Base-by-base conservation (phyloP, 441 rosid species). In the Populus hybrid region DNA sequence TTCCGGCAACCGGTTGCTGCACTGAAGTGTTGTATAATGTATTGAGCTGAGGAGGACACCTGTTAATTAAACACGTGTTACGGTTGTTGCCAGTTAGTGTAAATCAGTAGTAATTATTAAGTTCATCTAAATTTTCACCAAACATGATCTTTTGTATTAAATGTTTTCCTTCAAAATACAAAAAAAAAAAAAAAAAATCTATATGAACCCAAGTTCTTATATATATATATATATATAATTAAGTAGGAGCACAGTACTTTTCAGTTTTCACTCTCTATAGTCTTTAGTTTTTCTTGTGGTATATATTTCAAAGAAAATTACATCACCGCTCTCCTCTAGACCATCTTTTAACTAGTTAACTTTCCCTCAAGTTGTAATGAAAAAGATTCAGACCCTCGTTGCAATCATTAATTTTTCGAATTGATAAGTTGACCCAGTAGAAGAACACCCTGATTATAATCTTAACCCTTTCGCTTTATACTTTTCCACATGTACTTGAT, bases 1-100 rank as follows among this genome's bases (percentile, higher is more conserved):
- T 92, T 93, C 84, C 91, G 85, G 88, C 98, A 92, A n/a, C 99
- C 96, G 12, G 99, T 90, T 35, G 99, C 99, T 20, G 99, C 99
- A 18, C 85, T 84, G 34, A 93, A 95, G 78, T 95, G 99, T 59
- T 93, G 96, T 46, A 95, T 84, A 36, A 95, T 95, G 87, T 95
- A 95, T 76, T 93, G 98, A 50, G 99, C 96, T 20, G 98, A 90
- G 21, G 99, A 95, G n/a, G 93, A 92, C 18, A 92, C 98, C 98
- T 95, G 81, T 54, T 11, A 2, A 54, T 21, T 46, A 73, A 50
- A 68, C 26, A 61, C 67, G 35, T 28, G 32, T 71, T 34, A 16
- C 1, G 64, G 64, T 59, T 8, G 64, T 8, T 7, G 64, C 64
- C 2, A n/a, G 24, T 57, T 57, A 57, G 23, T 59, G 4, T n/a